Evolutionary conservation across 768 basidiomycete species (phyloP).

Genomic region (Macrolepiota albuminosa): DNA sequence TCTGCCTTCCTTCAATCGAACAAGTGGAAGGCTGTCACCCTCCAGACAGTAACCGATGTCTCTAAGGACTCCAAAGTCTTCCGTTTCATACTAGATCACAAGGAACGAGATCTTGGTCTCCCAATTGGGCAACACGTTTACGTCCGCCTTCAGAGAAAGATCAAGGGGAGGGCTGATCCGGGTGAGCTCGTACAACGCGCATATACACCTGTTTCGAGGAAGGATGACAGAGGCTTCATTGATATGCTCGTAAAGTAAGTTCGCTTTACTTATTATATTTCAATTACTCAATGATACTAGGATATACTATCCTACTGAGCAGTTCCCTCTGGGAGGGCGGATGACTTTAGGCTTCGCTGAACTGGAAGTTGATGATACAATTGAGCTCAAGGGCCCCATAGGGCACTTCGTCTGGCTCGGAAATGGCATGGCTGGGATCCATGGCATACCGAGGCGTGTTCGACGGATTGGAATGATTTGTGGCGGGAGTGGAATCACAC

Average conservation of each 20-base stretch:
- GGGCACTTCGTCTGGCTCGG: slow-evolving; percentile 54
- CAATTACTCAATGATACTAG: slow-evolving; percentile 16
- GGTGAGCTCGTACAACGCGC: slow-evolving; percentile 48
- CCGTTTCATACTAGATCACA: slow-evolving; percentile 40
- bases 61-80: slow-evolving; percentile 48
- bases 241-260: slow-evolving; percentile 46
- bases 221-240: slow-evolving; percentile 37
- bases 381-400: slow-evolving; percentile 58
- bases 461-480: slow-evolving; percentile 49
- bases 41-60: slow-evolving; percentile 31
- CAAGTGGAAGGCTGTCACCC: slow-evolving; percentile 42
- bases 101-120: slow-evolving; percentile 43
- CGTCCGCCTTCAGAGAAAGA: slow-evolving; percentile 39
- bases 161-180: slow-evolving; percentile 11
- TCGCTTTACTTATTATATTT: background rate
- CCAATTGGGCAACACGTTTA: slow-evolving; percentile 60
- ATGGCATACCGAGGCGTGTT: slow-evolving; percentile 28
- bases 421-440: slow-evolving; percentile 29
- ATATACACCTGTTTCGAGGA: slow-evolving; percentile 53
- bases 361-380: slow-evolving; percentile 40
- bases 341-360: slow-evolving; percentile 29
- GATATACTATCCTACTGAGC: slow-evolving; percentile 35
- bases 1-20: slow-evolving; percentile 35
- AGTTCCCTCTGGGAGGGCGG: slow-evolving; percentile 40
- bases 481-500: slow-evolving; percentile 51